Base-by-base conservation (phyloP, 2,329 filamentous ascomycete species). In the Ophiosphaerella herpotricha region DNA sequence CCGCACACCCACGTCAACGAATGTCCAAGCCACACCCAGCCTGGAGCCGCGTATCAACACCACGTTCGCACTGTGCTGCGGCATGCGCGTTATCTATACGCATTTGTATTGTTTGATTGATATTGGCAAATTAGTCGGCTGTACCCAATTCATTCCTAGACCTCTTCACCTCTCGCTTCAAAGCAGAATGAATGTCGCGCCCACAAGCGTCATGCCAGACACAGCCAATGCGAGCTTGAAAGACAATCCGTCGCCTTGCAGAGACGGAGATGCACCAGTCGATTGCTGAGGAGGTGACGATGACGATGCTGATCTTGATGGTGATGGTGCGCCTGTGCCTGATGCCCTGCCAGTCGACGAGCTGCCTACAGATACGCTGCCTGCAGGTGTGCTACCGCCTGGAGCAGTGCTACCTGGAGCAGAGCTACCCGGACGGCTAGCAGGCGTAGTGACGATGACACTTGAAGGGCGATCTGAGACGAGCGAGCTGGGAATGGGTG, bases 111-210 rank as follows among this genome's bases (percentile, higher is more conserved):
- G 26, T 29, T 21, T 23, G 12, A 16, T 23, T 16, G 23, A 11
- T 14, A 38, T 21, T 18, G 14, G 9, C 7, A 29, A 29, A 29
- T 6, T 29, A 29, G 1, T 21, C 18, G 18, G 4, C 18, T 21
- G 26, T 29, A 29, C 5, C 26, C 6, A 8, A 11, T 29, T 29
- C 26, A 29, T 8, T 11, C 3, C 18, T 21, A 21, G 4, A 21
- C 18, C 3, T 5, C 18, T 29, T 29, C 26, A 11, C 26, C 26
- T 29, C 26, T 21, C 7, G 9, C 26, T 11, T 46, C 7, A 71
- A 14, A 67, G 41, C 36, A 71, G 48, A 36, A 61, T 58, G 48
- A 67, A 62, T 12, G 58, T 60, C 48, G 64, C 64, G 23, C 66
- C 63, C 8, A 68, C 39, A 7, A 62, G 44, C 16, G 59, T 61